phyloP scores from a whole-genome alignment of 208 protist species.

The Acanthamoeba polyphaga region DNA sequence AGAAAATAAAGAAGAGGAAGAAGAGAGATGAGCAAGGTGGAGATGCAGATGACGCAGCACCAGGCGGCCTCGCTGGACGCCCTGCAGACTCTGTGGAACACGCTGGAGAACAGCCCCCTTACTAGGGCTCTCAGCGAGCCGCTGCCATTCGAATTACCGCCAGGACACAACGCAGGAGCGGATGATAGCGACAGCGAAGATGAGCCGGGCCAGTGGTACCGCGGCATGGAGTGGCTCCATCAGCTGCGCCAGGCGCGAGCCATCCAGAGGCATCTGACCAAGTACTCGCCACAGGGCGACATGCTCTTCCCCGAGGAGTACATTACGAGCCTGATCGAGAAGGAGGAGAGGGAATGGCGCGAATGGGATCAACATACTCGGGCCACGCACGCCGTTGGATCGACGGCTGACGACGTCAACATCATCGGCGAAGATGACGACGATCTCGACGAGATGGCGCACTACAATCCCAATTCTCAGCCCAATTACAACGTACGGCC shows the following conservation, averaged over 20 bases:
- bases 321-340: neutral
- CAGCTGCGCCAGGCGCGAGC: neutral
- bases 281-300: constrained; percentile 18
- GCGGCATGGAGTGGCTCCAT: constrained; percentile 24
- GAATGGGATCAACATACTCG: neutral
- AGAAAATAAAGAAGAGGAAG: neutral
- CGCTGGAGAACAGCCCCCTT: constrained; percentile 11
- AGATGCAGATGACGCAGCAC: neutral
- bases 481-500: too few relatives aligned
- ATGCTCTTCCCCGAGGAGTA: constrained; percentile 36
- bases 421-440: neutral
- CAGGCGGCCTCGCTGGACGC: constrained; percentile 1
- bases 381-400: neutral
- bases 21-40: neutral
- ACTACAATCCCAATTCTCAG: neutral
- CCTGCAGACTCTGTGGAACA: neutral
- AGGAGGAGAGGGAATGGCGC: constrained; percentile 46
- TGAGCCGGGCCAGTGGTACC: neutral
- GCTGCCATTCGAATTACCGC: constrained; percentile 19
- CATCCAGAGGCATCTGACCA: neutral
- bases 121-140: neutral
- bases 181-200: neutral
- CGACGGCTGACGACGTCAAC: neutral
- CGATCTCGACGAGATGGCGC: neutral
- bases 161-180: neutral